Conservation (phyloP, 108 stramenopile species). For the Epipyxis sp. region DNA sequence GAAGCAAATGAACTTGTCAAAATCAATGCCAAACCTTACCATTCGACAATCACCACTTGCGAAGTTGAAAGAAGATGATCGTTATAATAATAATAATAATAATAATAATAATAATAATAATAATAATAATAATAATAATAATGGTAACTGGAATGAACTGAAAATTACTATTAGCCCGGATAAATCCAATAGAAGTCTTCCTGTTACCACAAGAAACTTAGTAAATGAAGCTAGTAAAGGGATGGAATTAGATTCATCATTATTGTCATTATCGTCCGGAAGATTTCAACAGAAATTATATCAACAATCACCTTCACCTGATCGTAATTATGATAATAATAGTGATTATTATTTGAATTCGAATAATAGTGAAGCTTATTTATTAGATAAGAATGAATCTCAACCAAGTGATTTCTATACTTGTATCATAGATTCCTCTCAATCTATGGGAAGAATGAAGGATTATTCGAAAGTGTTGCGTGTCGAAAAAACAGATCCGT, state of each 20-base stretch:
- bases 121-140: background rate
- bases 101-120: background rate
- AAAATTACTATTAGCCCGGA: background rate
- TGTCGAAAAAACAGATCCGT: background rate
- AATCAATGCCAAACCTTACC: background rate
- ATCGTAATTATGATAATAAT: background rate
- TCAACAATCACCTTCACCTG: background rate
- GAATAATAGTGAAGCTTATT: too few species aligned
- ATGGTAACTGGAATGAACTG: too few species aligned
- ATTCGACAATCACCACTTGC: background rate
- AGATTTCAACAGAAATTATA: background rate
- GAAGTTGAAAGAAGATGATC: background rate
- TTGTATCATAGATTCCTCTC: background rate
- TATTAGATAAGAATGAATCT: background rate
- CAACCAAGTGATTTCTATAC: background rate
- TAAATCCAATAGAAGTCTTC: background rate
- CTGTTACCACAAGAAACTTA: background rate
- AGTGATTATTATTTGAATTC: too few species aligned
- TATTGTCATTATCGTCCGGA: background rate
- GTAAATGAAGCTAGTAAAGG: background rate
- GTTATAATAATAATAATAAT: background rate
- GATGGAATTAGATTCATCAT: too few species aligned
- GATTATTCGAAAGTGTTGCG: background rate
- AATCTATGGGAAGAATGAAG: slow-evolving; percentile 11
- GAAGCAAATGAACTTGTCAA: background rate